Base-by-base conservation (phyloP, 2,329 filamentous ascomycete species). In the Colletotrichum filicis region DNA sequence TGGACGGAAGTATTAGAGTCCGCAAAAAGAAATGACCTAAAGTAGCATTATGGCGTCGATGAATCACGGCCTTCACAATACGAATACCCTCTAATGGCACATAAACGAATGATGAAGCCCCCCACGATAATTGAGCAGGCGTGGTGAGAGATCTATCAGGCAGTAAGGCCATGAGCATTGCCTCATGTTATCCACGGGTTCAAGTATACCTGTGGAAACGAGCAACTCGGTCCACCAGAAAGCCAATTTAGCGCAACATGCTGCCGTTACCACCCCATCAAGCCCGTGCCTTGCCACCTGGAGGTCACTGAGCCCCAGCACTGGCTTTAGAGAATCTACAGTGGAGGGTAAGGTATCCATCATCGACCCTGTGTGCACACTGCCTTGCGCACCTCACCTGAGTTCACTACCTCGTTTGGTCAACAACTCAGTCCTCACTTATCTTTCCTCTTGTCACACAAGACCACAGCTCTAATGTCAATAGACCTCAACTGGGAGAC, bases 401-500 rank as follows among this genome's bases (percentile, higher is more conserved):
- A 19, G 37, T 66, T 6, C 42, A 46, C 65, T 6, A 59, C 30
- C 30, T 46, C 35, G n/a, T 2, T 22, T 55, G 16, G 16, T 24
- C 64, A 35, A 59, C 64, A n/a, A 12, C n/a, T 58, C 5, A 19
- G 22, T 26, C 32, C 52, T 26, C 35, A 56, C 14, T 28, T n/a
- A n/a, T 22, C 12, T 49, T 57, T 57, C 28, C 64, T 57, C 35
- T 12, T 30, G 24, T 65, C 62, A 30, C 32, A 24, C 24, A 28
- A 26, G 24, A 32, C n/a, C 56, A 49, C 4, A 53, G 11, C 28
- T 73, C 74, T 74, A 76, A 99, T 99, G 97, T 98, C 97, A 77
- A 96, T 99, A 86, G 95, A 98, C 80, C 93, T 99, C 82, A 95
- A 97, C 84, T 99, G 97, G 97, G 93, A 97, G 79, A 93, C 93